Base-by-base conservation (phyloP, 768 basidiomycete species). In the Suillus alpinus region DNA sequence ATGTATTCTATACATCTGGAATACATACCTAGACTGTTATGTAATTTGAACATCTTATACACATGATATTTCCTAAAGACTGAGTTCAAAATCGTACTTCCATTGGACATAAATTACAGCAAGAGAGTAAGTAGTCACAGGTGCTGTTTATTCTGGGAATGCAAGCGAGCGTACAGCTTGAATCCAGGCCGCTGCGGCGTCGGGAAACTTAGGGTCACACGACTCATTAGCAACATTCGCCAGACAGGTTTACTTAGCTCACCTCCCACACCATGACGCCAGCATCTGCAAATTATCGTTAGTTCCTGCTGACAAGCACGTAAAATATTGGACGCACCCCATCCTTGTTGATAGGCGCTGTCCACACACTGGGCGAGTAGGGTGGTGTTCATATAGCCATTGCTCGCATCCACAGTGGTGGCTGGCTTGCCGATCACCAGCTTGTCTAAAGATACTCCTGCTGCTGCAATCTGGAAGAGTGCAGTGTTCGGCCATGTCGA, bases 401-500 rank as follows among this genome's bases (percentile, higher is more conserved):
- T 88, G 62, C 62, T 80, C 3, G 87, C 86, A 57, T 85, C 83
- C 8, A 73, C 66, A 7, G 63, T 63, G 0, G 78, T 59, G 1
- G 83, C 85, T 1, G 89, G 89, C 72, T 92, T 92, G 4, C 89
- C 89, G 66, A 92, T 88, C 62, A 91, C 84, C 55, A 91, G 77
- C 73, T 92, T 91, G 69, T 81, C 71, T 49, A 84, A 67, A 2
- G 78, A 69, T 9, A 91, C 81, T 23, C 87, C 87, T 60, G 73
- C 81, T 1, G 79, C 78, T 20, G 75, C 72, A 57, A 84, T 82
- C 63, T 83, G 75, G 69, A 84, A 80, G 37, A 84, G 68, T 0
- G 80, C 72, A 0, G 78, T 76, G n/a, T 73, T 56, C 0, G 83
- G 82, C 71, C 71, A 83, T 7, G 66, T 59, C 9, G 71, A 69